These are phyloP conservation scores for Xylaria polymorpha DNA, from an alignment of 2,329 filamentous ascomycete genomes.

Conservation along the genomic window DNA sequence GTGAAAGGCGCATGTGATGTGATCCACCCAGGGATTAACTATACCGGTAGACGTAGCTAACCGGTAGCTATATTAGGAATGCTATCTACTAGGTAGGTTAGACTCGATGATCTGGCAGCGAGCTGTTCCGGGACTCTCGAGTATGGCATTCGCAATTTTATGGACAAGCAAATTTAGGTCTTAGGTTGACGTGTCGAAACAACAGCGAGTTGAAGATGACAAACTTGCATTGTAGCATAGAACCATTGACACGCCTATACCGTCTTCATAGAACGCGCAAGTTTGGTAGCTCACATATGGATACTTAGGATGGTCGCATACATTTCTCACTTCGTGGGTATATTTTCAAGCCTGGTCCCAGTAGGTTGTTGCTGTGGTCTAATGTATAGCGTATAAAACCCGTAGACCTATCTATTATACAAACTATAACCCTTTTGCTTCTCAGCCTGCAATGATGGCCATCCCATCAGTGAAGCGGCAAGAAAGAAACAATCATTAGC, in stretches of 20 bases:
- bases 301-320: background rate
- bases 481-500: background rate
- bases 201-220: background rate
- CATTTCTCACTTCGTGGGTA: conserved; percentile 10
- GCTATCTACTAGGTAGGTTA: background rate
- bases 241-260: background rate
- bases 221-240: background rate
- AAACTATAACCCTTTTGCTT: conserved; percentile 7
- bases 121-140: no score
- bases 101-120: no score
- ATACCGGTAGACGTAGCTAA: background rate
- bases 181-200: background rate
- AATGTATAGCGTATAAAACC: background rate
- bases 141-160: background rate
- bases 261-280: background rate
- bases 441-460: background rate
- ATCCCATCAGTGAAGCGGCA: background rate
- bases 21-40: conserved; percentile 26
- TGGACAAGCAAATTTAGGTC: background rate
- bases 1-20: conserved; percentile 31
- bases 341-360: conserved; percentile 6
- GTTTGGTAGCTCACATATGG: background rate
- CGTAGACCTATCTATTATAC: conserved; percentile 22
- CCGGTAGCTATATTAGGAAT: background rate
- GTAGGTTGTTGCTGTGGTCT: background rate